These are phyloP conservation scores for Ilyonectria sp. DNA, from an alignment of 2,329 filamentous ascomycete genomes.

Conservation along the genomic window DNA sequence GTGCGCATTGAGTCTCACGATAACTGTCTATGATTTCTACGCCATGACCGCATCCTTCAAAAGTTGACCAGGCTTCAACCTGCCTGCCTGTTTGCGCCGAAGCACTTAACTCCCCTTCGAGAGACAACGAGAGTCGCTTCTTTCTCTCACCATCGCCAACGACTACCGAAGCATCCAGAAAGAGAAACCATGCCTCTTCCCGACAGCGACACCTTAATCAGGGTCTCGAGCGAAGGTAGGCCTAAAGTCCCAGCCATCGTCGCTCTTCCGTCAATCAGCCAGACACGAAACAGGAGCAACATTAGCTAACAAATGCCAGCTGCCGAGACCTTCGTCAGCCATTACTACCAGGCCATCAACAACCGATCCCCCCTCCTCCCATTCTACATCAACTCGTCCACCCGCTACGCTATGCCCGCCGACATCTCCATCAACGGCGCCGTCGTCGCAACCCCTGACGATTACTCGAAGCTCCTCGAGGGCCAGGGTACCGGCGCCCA, in stretches of 20 bases:
- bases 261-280: background rate
- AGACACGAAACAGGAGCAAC: constrained; percentile 11
- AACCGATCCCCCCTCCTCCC: constrained; percentile 71
- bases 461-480: constrained; percentile 79
- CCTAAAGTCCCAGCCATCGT: constrained; percentile 3
- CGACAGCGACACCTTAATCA: constrained; percentile 61
- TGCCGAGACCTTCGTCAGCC: constrained; percentile 79
- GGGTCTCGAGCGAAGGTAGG: constrained; percentile 63
- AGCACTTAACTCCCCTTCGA: background rate
- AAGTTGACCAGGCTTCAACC: constrained; percentile 21
- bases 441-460: constrained; percentile 71
- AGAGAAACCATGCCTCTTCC: constrained; percentile 53
- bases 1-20: constrained; percentile 37
- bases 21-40: constrained; percentile 41
- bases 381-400: constrained; percentile 79
- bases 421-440: constrained; percentile 88
- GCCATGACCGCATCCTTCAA: constrained; percentile 30
- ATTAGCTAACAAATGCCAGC: constrained; percentile 62
- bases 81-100: constrained; percentile 44
- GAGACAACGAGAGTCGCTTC: background rate
- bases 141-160: background rate
- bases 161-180: background rate
- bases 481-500: constrained; percentile 70
- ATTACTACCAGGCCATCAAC: constrained; percentile 84
- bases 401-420: constrained; percentile 69